phyloP scores from a whole-genome alignment of 176 grass and related monocot genomes.

The Avena eriantha region DNA sequence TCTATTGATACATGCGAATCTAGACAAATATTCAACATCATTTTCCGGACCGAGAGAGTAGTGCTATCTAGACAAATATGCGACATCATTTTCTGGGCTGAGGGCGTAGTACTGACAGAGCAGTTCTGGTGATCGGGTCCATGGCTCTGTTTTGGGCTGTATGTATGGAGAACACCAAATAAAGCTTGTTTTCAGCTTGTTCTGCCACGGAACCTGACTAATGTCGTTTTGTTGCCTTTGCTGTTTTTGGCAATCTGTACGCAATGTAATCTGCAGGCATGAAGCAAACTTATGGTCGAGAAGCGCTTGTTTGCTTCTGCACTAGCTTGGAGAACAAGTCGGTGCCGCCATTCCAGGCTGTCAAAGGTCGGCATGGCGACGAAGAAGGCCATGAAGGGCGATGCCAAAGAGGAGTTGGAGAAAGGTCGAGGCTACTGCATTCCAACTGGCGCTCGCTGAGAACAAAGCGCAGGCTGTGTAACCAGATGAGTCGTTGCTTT shows the following conservation, averaged over 20 bases:
- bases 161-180: too few species aligned
- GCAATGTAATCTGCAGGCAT: not conserved
- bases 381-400: conserved; percentile 59
- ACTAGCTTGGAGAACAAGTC: conserved; percentile 57
- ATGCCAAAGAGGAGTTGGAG: conserved; percentile 65
- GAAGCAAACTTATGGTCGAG: not conserved
- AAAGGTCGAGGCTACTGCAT: conserved; percentile 72
- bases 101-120: too few species aligned
- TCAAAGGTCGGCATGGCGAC: conserved; percentile 55
- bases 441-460: conserved; percentile 35
- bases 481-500: not conserved
- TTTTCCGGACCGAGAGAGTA: too few species aligned
- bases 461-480: conserved; percentile 6
- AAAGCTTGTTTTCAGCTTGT: too few species aligned
- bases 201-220: too few species aligned
- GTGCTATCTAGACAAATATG: too few species aligned
- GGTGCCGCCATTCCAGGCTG: conserved; percentile 60
- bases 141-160: too few species aligned
- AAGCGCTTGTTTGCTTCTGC: too few species aligned
- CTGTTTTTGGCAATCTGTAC: not conserved
- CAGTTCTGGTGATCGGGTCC: too few species aligned
- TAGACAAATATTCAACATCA: too few species aligned
- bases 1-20: too few species aligned
- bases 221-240: not conserved
- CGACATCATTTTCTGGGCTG: too few species aligned